phyloP scores from a whole-genome alignment of 495 filamentous ascomycete genomes.

The Symbiotaphrina buchneri region DNA sequence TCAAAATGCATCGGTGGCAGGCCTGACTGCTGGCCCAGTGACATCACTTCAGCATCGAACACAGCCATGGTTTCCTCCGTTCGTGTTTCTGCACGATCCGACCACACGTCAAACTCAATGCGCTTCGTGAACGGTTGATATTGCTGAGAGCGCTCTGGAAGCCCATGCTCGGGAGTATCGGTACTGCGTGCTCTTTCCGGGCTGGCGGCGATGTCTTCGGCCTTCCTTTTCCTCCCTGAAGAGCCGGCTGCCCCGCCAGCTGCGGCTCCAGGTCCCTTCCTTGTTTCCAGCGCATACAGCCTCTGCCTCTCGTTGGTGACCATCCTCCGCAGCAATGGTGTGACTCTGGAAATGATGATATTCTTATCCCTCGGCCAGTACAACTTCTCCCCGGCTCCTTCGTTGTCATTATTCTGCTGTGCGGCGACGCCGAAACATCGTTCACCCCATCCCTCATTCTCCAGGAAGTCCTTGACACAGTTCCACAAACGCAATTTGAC shows the following conservation, averaged over 20 bases:
- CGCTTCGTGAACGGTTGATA: neutral
- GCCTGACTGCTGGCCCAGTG: no score
- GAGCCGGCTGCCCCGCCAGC: no score
- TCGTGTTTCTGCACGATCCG: constrained; percentile 17
- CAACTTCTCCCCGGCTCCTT: constrained; percentile 19
- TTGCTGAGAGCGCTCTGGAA: neutral
- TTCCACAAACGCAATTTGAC: constrained; percentile 36
- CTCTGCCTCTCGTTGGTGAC: constrained; percentile 42
- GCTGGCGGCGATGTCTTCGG: constrained; percentile 11
- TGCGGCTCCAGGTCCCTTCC: constrained; percentile 23
- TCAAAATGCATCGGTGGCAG: no score
- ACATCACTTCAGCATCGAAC: no score
- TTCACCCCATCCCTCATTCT: constrained; percentile 28
- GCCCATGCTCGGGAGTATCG: neutral
- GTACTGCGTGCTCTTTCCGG: neutral
- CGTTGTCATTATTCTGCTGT: constrained; percentile 22
- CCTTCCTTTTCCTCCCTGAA: constrained; percentile 20
- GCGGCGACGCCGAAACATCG: constrained; percentile 26
- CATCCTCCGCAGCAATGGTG: constrained; percentile 35
- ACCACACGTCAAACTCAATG: constrained; percentile 12
- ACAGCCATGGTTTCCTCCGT: no score
- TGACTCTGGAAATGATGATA: constrained; percentile 29
- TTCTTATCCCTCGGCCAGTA: constrained; percentile 30
- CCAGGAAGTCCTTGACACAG: constrained; percentile 33
- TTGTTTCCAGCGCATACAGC: constrained; percentile 33